Evolutionary conservation across 768 basidiomycete species (phyloP), one percentile per base, ranked within the genome.

Genomic region (Psilocybe azurescens): DNA sequence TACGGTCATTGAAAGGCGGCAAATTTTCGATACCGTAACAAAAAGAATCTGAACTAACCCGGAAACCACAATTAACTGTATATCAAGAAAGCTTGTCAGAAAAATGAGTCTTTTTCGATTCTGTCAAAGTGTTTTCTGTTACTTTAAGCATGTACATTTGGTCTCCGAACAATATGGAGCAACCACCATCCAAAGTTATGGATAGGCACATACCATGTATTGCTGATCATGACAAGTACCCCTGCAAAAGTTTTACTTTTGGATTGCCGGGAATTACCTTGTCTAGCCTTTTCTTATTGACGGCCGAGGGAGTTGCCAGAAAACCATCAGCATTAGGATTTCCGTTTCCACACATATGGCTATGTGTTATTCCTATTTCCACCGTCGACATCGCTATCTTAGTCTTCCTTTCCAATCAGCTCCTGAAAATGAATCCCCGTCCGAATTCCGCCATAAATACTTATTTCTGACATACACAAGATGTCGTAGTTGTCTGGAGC

Each of bases 251-350:
- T 16, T 24, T 50, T 50, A n/a, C 33, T 53, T 53, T 36, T 53
- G 52, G 52, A 33, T 36, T 38, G 33, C 52, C 52, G 52, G 52
- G 33, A 53, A 53, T 53, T 33, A 36, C 52, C 52, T 29, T 33
- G 16, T 44, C 41, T 44, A 44, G 41, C 5, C 41, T 11, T 44
- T 44, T 44, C 14, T 36, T 36, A 18, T 53, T 32, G 10, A 18
- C 52, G 32, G 52, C 52, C 52, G 52, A 38, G 33, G 50, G 13
- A 14, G 30, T 44, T 30, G 50, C 14, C 50, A 9, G 50, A 14
- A 16, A 9, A 29, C 30, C 50, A 28, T 14, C 28, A 20, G 18
- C 48, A 50, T 52, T 30, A 28, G 14, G 11, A 44, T 44, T 44
- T 44, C 41, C 41, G 14, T 11, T 11, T 11, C 41, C 8, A 44